These are phyloP conservation scores for Citrullus colocynthis DNA, from an alignment of 306 rosid genomes.

Conservation along the genomic window DNA sequence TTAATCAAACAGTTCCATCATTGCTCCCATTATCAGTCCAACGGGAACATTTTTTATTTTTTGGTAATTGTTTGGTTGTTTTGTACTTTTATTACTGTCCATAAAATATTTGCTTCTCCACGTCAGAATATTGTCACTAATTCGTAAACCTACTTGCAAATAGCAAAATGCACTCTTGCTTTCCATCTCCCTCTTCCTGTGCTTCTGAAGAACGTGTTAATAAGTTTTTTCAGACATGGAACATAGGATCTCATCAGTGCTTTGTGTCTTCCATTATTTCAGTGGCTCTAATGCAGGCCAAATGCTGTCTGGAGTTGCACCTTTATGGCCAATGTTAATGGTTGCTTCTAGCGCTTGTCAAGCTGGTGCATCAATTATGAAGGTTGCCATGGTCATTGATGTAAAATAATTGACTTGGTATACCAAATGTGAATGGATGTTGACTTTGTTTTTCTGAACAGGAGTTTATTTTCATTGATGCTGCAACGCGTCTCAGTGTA, in stretches of 20 bases:
- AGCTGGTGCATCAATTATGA: slow-evolving; percentile 85
- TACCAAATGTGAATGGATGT: slow-evolving; percentile 11
- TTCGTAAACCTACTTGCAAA: not conserved
- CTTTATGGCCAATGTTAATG: slow-evolving; percentile 74
- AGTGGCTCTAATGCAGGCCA: slow-evolving; percentile 63
- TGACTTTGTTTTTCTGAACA: slow-evolving; percentile 23
- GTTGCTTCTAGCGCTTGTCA: slow-evolving; percentile 73
- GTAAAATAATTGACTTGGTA: slow-evolving; percentile 12
- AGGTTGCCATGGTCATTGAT: slow-evolving; percentile 29
- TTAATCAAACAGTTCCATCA: not conserved
- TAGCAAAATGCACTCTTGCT: not conserved
- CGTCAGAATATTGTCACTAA: not conserved
- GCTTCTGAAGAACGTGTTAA: not conserved
- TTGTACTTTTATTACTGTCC: not conserved
- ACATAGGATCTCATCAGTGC: slow-evolving; percentile 15
- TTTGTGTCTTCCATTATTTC: slow-evolving; percentile 20
- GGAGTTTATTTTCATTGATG: slow-evolving; percentile 66
- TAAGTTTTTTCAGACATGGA: not conserved
- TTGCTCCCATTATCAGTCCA: not conserved
- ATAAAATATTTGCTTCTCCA: not conserved
- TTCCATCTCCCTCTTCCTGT: not conserved
- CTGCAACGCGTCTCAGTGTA: slow-evolving; percentile 49
- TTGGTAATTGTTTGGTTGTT: not conserved
- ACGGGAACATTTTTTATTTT: not conserved
- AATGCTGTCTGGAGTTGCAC: slow-evolving; percentile 66